A percentile compares a stretch with the other conserved stretches of the same genome.
Evolutionary conservation across 345 rosid species (phyloP).

Genomic region (Bruguiera parviflora): DNA sequence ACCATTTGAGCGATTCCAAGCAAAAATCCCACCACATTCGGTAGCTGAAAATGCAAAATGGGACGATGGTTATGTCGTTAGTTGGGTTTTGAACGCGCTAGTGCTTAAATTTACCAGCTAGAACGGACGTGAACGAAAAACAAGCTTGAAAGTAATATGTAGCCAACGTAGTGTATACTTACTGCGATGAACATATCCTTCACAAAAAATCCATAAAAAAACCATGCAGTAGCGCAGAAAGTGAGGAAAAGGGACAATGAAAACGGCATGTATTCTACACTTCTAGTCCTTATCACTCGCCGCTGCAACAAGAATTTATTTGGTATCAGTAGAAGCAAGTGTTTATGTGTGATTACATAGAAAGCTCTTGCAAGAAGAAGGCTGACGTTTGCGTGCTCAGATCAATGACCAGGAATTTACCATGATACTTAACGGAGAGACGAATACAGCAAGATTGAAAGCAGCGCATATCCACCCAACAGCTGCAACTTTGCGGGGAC

Average conservation of each 20-base stretch:
- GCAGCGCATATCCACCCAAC: constrained; percentile 26
- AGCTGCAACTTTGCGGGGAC: neutral
- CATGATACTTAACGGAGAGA: constrained; percentile 20
- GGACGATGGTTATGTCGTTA: neutral
- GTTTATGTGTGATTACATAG: neutral
- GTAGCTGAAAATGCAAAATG: constrained; percentile 5
- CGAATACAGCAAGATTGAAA: constrained; percentile 20
- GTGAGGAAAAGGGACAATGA: constrained; percentile 41
- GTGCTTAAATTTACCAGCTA: neutral
- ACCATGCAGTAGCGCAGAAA: constrained; percentile 31
- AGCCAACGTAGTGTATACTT: constrained; percentile 3
- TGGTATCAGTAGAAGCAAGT: neutral
- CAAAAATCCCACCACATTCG: constrained; percentile 16
- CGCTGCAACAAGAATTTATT: constrained; percentile 26
- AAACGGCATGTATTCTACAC: constrained; percentile 58
- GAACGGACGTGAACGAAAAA: neutral
- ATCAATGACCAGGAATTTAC: constrained; percentile 1
- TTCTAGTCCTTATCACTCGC: constrained; percentile 43
- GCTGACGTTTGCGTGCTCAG: neutral
- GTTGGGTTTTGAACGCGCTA: neutral
- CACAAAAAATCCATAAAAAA: constrained; percentile 30
- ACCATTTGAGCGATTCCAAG: constrained; percentile 19
- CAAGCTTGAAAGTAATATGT: neutral
- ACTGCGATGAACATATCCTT: constrained; percentile 31
- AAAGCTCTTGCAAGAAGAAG: neutral